These are phyloP conservation scores for Phytopythium kandeliae DNA, from an alignment of 352 stramenopile species.

Conservation along the genomic window DNA sequence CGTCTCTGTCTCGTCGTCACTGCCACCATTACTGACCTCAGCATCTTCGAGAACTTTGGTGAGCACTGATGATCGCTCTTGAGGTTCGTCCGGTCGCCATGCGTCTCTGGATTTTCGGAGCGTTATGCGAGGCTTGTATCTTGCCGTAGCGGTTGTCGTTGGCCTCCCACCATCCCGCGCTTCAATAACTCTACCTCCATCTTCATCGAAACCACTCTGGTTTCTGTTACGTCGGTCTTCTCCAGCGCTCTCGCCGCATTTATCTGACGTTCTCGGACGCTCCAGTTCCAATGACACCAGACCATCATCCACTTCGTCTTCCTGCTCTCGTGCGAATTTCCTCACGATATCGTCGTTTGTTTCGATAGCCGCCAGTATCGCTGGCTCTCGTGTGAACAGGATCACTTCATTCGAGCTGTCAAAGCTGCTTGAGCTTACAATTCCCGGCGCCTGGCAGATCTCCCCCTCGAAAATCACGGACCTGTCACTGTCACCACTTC, in stretches of 20 bases:
- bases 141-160: slow-evolving; percentile 31
- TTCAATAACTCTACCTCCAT: neutral
- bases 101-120: slow-evolving; percentile 35
- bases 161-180: slow-evolving; percentile 27
- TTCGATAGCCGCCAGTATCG: slow-evolving; percentile 67
- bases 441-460: slow-evolving; percentile 64
- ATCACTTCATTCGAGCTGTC: slow-evolving; percentile 80
- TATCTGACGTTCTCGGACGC: slow-evolving; percentile 59
- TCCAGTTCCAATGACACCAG: slow-evolving; percentile 27
- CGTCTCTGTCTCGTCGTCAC: slow-evolving; percentile 8
- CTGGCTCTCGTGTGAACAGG: slow-evolving; percentile 74
- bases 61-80: slow-evolving; percentile 36
- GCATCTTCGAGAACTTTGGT: slow-evolving; percentile 21
- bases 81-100: slow-evolving; percentile 40
- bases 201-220: slow-evolving; percentile 12
- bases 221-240: slow-evolving; percentile 3
- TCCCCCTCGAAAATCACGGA: slow-evolving; percentile 82
- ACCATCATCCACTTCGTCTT: slow-evolving; percentile 26
- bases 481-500: neutral
- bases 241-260: neutral
- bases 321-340: slow-evolving; percentile 31
- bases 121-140: neutral
- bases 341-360: slow-evolving; percentile 37
- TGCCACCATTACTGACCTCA: slow-evolving; percentile 8
- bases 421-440: slow-evolving; percentile 38